Conservation (phyloP, 305 asterid species). For the Vinca major region DNA sequence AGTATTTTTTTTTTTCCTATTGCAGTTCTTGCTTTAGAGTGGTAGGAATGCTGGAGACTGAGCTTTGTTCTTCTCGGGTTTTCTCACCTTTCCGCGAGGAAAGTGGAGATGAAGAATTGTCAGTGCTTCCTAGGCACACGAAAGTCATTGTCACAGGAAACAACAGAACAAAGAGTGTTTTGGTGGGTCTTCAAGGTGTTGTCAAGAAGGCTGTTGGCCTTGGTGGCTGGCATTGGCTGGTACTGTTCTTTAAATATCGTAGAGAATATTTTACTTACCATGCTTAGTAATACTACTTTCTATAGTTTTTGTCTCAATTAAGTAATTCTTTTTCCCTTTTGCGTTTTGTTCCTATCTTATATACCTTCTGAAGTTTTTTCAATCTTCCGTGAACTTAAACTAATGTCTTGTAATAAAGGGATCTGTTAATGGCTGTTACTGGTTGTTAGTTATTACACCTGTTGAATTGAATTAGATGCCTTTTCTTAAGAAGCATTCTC, state of each 20-base stretch:
- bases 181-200: conserved; percentile 92
- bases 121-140: conserved; percentile 94
- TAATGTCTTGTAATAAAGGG: background rate
- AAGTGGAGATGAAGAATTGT: conserved; percentile 77
- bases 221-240: conserved; percentile 99
- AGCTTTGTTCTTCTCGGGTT: conserved; percentile 53
- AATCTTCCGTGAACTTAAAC: background rate
- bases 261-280: background rate
- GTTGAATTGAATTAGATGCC: background rate
- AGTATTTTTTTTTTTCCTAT: conserved; percentile 10
- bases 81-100: conserved; percentile 69
- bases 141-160: conserved; percentile 92
- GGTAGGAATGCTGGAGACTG: conserved; percentile 50
- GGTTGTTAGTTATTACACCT: background rate
- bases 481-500: background rate
- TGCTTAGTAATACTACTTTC: background rate
- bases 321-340: background rate
- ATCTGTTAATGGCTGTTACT: background rate
- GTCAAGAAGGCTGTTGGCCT: conserved; percentile 98
- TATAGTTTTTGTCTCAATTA: background rate
- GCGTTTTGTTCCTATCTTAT: background rate
- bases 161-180: conserved; percentile 88
- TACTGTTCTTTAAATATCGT: conserved; percentile 20
- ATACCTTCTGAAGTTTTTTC: background rate
- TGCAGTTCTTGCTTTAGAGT: conserved; percentile 15